Base-by-base conservation (phyloP, 2,329 filamentous ascomycete species). In the Dactylellina leptospora region DNA sequence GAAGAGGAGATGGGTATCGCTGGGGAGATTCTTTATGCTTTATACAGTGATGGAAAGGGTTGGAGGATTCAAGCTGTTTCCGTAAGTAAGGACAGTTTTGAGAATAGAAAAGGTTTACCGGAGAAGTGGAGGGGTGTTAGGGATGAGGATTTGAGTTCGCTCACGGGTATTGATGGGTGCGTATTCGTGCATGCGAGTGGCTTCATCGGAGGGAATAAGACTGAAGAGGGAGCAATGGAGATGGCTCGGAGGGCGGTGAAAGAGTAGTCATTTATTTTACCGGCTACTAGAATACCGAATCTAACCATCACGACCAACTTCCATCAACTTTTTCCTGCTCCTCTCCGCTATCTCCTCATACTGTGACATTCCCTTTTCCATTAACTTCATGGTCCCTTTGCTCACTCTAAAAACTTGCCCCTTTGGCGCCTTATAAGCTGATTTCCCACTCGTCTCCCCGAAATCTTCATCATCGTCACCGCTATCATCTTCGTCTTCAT, bases 21-120 rank as follows among this genome's bases (percentile, higher is more conserved):
- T 25, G 81, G 82, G 0, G 80, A 86, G 40, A 85, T 87, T 76
- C 84, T 93, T 54, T 97, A 97, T 78, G 93, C 96, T 11, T 83
- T 97, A 23, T 97, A 97, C 81, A 90, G 92, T 0, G 93, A 99
- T 83, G 75, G 70, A 16, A 91, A 86, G 78, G 85, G 88, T 25
- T 97, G 95, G 95, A 87, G 95, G 66, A 90, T 99, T 73, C 92
- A 97, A 81, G 89, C 90, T 74, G 95, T 97, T n/a, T 90, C 92
- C 50, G 87, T 90, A 68, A 86, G 87, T 79, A 88, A 90, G 79
- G 89, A 91, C 78, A 95, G 91, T 70, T 99, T 99, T 79, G 85
- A 91, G 80, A 97, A 93, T 82, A 87, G 95, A 76, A 96, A 95
- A 82, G 88, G 93, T 44, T 83, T 99, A 75, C 93, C 93, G 3